These are phyloP conservation scores for Raffaelea ambrosiae DNA, from an alignment of 2,329 filamentous ascomycete species.

Conservation along the genomic window DNA sequence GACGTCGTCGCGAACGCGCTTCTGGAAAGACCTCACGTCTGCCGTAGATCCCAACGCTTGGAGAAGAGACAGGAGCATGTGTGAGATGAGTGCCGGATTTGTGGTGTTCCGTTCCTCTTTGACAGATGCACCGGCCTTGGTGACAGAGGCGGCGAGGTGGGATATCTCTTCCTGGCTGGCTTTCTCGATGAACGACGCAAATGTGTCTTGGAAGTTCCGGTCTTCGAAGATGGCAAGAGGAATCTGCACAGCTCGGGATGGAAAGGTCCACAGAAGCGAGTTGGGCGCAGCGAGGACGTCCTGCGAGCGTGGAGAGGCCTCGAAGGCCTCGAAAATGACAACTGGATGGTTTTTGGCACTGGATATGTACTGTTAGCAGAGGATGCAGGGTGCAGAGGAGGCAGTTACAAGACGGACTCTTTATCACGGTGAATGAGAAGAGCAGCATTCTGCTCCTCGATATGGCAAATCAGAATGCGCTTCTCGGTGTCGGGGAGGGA, in stretches of 20 bases:
- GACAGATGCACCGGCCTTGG: slow-evolving; percentile 40
- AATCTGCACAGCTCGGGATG: slow-evolving; percentile 41
- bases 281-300: slow-evolving; percentile 41
- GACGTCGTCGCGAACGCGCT: slow-evolving; percentile 57
- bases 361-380: slow-evolving; percentile 3
- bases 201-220: slow-evolving; percentile 32
- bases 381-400: fast-evolving
- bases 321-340: slow-evolving; percentile 46
- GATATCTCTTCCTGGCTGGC: slow-evolving; percentile 37
- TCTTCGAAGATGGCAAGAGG: slow-evolving; percentile 22
- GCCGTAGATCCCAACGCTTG: slow-evolving; percentile 39
- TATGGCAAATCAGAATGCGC: slow-evolving; percentile 4
- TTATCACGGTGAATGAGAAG: slow-evolving; percentile 18
- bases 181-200: slow-evolving; percentile 47
- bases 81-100: slow-evolving; percentile 47
- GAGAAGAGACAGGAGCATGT: slow-evolving; percentile 52
- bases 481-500: neutral
- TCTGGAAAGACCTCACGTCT: slow-evolving; percentile 33
- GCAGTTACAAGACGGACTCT: slow-evolving; percentile 13
- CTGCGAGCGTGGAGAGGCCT: slow-evolving; percentile 45
- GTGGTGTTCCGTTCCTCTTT: slow-evolving; percentile 50
- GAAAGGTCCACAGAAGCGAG: slow-evolving; percentile 52
- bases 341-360: slow-evolving; percentile 1
- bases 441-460: slow-evolving; percentile 21
- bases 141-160: slow-evolving; percentile 34